A percentile compares a stretch with the other conserved stretches of the same genome.
Evolutionary conservation across 2,329 filamentous ascomycete species (phyloP).

Genomic region (Fusarium verrucosum): DNA sequence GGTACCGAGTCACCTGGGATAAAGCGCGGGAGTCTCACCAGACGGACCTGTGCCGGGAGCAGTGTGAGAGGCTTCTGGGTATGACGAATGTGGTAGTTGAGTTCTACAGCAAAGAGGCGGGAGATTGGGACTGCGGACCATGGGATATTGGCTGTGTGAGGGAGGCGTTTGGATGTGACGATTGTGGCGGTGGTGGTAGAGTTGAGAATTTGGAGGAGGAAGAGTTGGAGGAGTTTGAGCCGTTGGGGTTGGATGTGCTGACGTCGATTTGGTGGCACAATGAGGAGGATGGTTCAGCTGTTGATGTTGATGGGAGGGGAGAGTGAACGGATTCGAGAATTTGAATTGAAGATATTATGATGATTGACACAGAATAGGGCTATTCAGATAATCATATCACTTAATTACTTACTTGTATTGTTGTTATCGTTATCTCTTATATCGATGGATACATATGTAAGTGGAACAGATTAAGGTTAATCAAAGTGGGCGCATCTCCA

Average conservation of each 20-base stretch:
- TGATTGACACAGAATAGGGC: background rate
- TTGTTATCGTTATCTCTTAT: too few relatives aligned
- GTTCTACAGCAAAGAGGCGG: constrained; percentile 4
- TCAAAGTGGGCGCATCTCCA: too few relatives aligned
- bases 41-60: constrained; percentile 1
- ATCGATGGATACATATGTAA: too few relatives aligned
- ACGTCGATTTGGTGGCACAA: constrained; percentile 13
- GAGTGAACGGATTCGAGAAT: constrained; percentile 8
- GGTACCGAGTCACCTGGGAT: constrained; percentile 25
- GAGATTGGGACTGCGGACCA: constrained; percentile 16
- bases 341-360: background rate
- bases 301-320: constrained; percentile 12
- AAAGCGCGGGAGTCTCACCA: background rate
- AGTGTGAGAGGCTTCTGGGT: constrained; percentile 5
- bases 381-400: background rate
- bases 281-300: constrained; percentile 12
- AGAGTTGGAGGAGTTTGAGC: constrained; percentile 10
- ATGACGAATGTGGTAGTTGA: constrained; percentile 21
- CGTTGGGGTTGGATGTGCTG: constrained; percentile 2
- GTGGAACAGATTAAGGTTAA: constrained; percentile 23
- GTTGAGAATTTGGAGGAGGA: background rate
- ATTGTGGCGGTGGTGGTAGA: background rate
- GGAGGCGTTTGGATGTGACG: constrained; percentile 6
- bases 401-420: too few relatives aligned
- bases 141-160: constrained; percentile 12